These are phyloP conservation scores for Candida ulmi DNA, from an alignment of 805 yeast species.

Conservation along the genomic window DNA sequence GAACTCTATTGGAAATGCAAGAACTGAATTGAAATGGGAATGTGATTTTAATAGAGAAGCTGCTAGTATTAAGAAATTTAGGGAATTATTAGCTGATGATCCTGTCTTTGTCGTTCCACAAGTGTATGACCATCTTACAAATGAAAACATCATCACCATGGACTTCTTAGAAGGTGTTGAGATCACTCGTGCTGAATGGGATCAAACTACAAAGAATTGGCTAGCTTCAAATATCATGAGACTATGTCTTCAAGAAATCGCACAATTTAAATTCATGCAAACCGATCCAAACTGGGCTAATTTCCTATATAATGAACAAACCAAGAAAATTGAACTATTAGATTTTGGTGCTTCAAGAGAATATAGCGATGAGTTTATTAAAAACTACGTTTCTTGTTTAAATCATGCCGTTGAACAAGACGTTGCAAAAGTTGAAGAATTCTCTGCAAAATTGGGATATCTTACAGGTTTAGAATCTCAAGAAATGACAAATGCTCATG, in stretches of 20 bases:
- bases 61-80: conserved; percentile 61
- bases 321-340: conserved; percentile 72
- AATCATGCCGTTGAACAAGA: conserved; percentile 72
- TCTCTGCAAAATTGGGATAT: conserved; percentile 74
- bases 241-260: conserved; percentile 80
- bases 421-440: conserved; percentile 53
- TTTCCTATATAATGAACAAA: conserved; percentile 72
- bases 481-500: conserved; percentile 86
- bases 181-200: conserved; percentile 70
- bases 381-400: conserved; percentile 62
- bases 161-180: conserved; percentile 79
- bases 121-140: conserved; percentile 72
- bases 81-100: conserved; percentile 51
- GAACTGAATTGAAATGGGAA: conserved; percentile 94
- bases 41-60: conserved; percentile 95
- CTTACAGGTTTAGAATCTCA: conserved; percentile 86
- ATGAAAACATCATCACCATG: conserved; percentile 85
- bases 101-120: conserved; percentile 73
- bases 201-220: conserved; percentile 70
- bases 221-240: conserved; percentile 85
- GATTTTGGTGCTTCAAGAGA: conserved; percentile 96
- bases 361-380: conserved; percentile 61
- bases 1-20: conserved; percentile 86
- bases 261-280: conserved; percentile 86
- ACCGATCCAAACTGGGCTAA: conserved; percentile 99